Base-by-base conservation (phyloP, 129 eudicot genomes). In the Saussurea involucrata region DNA sequence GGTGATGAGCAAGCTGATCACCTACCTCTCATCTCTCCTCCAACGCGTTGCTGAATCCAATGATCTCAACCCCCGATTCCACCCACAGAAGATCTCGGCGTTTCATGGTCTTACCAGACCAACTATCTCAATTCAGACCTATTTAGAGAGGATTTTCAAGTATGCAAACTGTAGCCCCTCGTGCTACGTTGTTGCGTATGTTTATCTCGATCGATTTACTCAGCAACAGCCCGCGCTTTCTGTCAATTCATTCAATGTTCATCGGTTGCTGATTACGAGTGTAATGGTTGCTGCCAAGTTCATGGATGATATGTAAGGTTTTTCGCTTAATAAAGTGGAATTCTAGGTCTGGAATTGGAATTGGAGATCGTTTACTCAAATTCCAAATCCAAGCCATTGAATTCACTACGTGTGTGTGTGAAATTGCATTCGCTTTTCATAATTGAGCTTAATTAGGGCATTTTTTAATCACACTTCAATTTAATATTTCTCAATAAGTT, bases 261-360 rank as follows among this genome's bases (percentile, higher is more conserved):
- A 94, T 74, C 90, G 98, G 28, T 76, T 94, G 85, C 90, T 94
- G 67, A 89, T 91, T 70, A 91, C 98, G 8, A 94, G 97, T 86
- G 97, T 94, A 53, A 87, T 94, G 97, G 71, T 91, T 61, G 90
- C 98, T 73, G 97, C 96, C 17, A 94, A 94, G 76, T 94, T 94
- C 89, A 82, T 94, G 96, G 98, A 94, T 84, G 98, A 94, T 29
- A 75, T 87, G 98, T 94, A 79, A 94, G 97, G 84, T 3, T 42
- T 42, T 31, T 65, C 20, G 8, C 42, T 24, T 63, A 13, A 24
- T 0, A 17, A 4, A 78, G 20, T 71, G 36, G 42, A 61, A 63
- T 78, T 40, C 37, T 21, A 36, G 64, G 63, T 78, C 63, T 28
- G 67, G 73, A 76, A 28, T 66, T 76, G 74, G 74, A 76, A 66